Evolutionary conservation across 345 rosid species (phyloP), one percentile per base, ranked within the genome.

Genomic region (Fremontodendron californicum): DNA sequence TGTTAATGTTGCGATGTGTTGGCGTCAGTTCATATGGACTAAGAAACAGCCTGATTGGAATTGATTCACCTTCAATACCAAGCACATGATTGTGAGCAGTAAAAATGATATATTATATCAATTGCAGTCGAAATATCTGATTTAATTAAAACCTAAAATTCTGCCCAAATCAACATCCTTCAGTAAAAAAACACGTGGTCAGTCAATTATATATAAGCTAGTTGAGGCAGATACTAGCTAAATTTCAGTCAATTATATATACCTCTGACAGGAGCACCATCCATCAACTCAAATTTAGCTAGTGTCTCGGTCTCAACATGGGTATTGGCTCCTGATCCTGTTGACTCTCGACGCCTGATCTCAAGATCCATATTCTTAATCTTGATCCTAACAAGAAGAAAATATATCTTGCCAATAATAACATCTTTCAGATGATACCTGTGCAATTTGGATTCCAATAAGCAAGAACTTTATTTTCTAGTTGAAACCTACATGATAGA

Each of bases 201-300:
- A 39, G 49, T 78, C 43, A 61, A 16, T 54, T 46, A 78, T 40
- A 78, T 33, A 21, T 29, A 46, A 72, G 73, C 68, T 54, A 43
- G 16, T 58, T 58, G 31, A n/a, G n/a, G n/a, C n/a, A n/a, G n/a
- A n/a, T n/a, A n/a, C n/a, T n/a, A n/a, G n/a, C n/a, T n/a, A n/a
- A n/a, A n/a, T n/a, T n/a, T n/a, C n/a, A n/a, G n/a, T n/a, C n/a
- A n/a, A n/a, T n/a, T n/a, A n/a, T n/a, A n/a, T n/a, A n/a, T n/a
- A 96, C 99, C 99, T 90, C 99, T 88, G 64, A 94, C 97, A 0
- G 99, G 97, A 83, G 97, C 98, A 69, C 99, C 99, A 82, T 96
- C 99, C 99, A 96, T 94, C 87, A 96, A 75, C 84, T 94, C 99
- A 63, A 91, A 96, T 84, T 96, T 96, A 8, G 98, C 98, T 18